Evolutionary conservation across 306 rosid genomes (phyloP), one percentile per base, ranked within the genome.

Genomic region (Echinosophora koreensis): DNA sequence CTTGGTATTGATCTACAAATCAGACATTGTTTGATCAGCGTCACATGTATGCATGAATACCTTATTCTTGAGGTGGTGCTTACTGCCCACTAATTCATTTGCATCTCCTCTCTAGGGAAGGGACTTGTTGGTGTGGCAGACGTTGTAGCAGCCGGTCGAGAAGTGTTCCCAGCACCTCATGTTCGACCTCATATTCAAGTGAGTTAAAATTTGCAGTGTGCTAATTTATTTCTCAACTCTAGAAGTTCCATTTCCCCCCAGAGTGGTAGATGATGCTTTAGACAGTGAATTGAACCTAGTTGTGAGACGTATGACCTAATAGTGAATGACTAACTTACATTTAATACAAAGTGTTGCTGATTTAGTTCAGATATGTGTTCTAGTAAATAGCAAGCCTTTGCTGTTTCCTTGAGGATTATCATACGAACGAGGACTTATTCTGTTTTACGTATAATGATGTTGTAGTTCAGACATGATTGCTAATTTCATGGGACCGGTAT

Each of bases 151-250:
- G 98, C 98, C 76, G 90, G 90, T 78, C 97, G 90, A 79, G 97
- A 94, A 83, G 92, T 92, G 98, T 94, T 94, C 82, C 90, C 92
- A 87, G 97, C 98, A n/a, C n/a, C n/a, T n/a, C n/a, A n/a, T n/a
- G n/a, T n/a, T n/a, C n/a, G n/a, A 68, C 98, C 98, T 77, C 98
- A 94, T 90, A 90, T 94, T 81, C 98, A 94, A 84, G 98, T 88
- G 80, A 81, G 94, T 84, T 69, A 50, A 70, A 42, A 32, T 66
- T 58, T 69, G 55, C 71, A 6, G 35, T 70, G 41, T 28, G 27
- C 35, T 55, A 42, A 60, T 74, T 67, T 52, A 11, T 66, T 77
- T 77, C 15, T 52, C 61, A 18, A 76, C 62, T 28, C 30, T 28
- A 28, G 30, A 28, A 28, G 30, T 28, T 28, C 30, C 30, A 28